Percentiles rank a stretch among this genome's conserved stretches.
Evolutionary conservation across 108 stramenopile species (phyloP).

Genomic region (Skeletonema potamos): DNA sequence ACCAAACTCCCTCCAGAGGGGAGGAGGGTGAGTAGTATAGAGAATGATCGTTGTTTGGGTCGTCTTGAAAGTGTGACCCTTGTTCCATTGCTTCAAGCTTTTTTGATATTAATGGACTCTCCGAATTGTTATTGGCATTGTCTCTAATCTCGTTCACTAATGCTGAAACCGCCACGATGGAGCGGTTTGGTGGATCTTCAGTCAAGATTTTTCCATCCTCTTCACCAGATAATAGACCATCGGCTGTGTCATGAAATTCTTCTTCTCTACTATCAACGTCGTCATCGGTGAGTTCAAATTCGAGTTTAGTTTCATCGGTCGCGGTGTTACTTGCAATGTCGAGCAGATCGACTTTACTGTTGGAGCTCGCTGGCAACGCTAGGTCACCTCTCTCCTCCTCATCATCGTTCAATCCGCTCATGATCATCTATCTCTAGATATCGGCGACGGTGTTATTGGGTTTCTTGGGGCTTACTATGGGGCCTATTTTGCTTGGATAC

Average conservation of each 20-base stretch:
- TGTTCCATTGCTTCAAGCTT: not conserved
- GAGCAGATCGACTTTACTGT: not conserved
- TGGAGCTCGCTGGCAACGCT: not conserved
- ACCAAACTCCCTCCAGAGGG: not conserved
- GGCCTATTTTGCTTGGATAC: too few relatives aligned
- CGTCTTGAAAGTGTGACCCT: not conserved
- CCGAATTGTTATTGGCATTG: not conserved
- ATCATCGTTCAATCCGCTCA: not conserved
- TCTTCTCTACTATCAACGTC: not conserved
- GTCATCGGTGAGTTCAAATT: not conserved
- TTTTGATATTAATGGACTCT: not conserved
- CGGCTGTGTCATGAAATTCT: not conserved
- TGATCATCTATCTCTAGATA: not conserved
- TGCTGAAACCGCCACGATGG: constrained; percentile 1
- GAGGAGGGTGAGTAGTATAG: not conserved
- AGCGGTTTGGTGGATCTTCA: not conserved
- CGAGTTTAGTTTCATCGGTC: not conserved
- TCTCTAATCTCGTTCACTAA: not conserved
- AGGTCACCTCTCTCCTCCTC: not conserved
- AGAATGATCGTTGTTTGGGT: not conserved
- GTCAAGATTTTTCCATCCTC: not conserved
- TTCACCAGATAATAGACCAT: not conserved
- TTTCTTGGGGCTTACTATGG: too few relatives aligned
- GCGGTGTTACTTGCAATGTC: not conserved
- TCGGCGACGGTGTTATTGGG: too few relatives aligned